A percentile compares a stretch with the other conserved stretches of the same genome.
These are phyloP conservation scores for Aspergillus phoenicis DNA, from an alignment of 2,329 filamentous ascomycete species.

Conservation along the genomic window DNA sequence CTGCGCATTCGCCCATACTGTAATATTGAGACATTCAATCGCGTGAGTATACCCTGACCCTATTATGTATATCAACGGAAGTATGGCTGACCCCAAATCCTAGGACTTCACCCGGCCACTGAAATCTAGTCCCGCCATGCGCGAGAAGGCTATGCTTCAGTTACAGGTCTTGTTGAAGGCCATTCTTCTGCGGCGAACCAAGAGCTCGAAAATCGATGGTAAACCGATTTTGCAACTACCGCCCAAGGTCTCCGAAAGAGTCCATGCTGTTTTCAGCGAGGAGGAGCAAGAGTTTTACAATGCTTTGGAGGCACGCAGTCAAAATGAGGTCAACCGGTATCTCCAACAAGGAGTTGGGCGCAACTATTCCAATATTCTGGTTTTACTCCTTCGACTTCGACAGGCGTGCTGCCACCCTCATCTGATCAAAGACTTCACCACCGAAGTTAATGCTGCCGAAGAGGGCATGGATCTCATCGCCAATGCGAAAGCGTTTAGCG, in stretches of 20 bases:
- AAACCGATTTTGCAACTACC: slow-evolving; percentile 73
- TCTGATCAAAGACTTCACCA: slow-evolving; percentile 67
- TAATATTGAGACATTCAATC: slow-evolving; percentile 63
- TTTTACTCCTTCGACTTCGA: slow-evolving; percentile 76
- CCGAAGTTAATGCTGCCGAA: slow-evolving; percentile 51
- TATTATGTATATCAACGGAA: neutral
- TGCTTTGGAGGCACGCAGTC: slow-evolving; percentile 66
- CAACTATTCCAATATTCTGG: slow-evolving; percentile 78
- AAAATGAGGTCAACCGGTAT: slow-evolving; percentile 75
- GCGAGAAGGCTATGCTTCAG: slow-evolving; percentile 63
- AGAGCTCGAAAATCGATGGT: slow-evolving; percentile 76
- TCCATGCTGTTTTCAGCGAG: slow-evolving; percentile 66
- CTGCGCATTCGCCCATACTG: slow-evolving; percentile 75
- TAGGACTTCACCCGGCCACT: slow-evolving; percentile 58
- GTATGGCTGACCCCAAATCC: neutral
- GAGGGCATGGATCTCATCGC: slow-evolving; percentile 60
- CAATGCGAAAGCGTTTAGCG: slow-evolving; percentile 63
- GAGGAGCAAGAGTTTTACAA: slow-evolving; percentile 68
- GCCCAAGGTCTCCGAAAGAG: slow-evolving; percentile 62
- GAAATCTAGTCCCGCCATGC: slow-evolving; percentile 42
- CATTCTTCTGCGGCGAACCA: slow-evolving; percentile 79
- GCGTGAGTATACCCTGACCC: slow-evolving; percentile 42
- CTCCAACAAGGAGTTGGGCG: slow-evolving; percentile 67
- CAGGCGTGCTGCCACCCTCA: slow-evolving; percentile 80
- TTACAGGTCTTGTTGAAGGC: slow-evolving; percentile 77